These are phyloP conservation scores for Polytolypa hystricis DNA, from an alignment of 2,329 filamentous ascomycete species.

Conservation along the genomic window DNA sequence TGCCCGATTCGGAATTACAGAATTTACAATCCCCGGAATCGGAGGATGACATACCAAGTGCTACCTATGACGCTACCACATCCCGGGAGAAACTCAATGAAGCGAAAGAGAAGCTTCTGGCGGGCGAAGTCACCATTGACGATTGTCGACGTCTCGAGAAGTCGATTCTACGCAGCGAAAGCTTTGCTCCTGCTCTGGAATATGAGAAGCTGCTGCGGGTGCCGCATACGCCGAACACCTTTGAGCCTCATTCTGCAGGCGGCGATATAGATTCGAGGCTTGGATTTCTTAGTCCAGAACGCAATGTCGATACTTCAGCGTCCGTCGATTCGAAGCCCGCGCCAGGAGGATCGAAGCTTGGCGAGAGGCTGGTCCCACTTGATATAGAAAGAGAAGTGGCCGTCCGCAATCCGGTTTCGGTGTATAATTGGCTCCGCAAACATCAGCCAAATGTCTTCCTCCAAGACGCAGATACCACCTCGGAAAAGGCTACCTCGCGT, in stretches of 20 bases:
- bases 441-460: slow-evolving; percentile 76
- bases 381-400: slow-evolving; percentile 45
- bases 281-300: slow-evolving; percentile 34
- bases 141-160: slow-evolving; percentile 30
- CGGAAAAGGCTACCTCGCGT: slow-evolving; percentile 31
- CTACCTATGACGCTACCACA: slow-evolving; percentile 20
- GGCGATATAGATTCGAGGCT: slow-evolving; percentile 23
- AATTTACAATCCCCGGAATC: slow-evolving; percentile 36
- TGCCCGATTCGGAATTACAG: slow-evolving; percentile 25
- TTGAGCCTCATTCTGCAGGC: slow-evolving; percentile 12
- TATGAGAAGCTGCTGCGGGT: slow-evolving; percentile 24
- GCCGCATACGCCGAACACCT: slow-evolving; percentile 19
- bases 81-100: slow-evolving; percentile 28
- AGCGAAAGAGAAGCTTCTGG: slow-evolving; percentile 27
- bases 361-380: slow-evolving; percentile 32
- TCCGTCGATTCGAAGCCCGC: slow-evolving; percentile 39
- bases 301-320: slow-evolving; percentile 33
- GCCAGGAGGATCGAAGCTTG: slow-evolving; percentile 40
- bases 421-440: slow-evolving; percentile 89
- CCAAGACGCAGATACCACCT: slow-evolving; percentile 53
- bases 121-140: slow-evolving; percentile 24
- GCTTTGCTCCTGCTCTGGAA: slow-evolving; percentile 26
- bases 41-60: slow-evolving; percentile 25
- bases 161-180: slow-evolving; percentile 25
- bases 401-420: slow-evolving; percentile 72